Evolutionary conservation across 2,329 filamentous ascomycete genomes (phyloP), one percentile per base, ranked within the genome.

Genomic region (Beauveria bassiana): DNA sequence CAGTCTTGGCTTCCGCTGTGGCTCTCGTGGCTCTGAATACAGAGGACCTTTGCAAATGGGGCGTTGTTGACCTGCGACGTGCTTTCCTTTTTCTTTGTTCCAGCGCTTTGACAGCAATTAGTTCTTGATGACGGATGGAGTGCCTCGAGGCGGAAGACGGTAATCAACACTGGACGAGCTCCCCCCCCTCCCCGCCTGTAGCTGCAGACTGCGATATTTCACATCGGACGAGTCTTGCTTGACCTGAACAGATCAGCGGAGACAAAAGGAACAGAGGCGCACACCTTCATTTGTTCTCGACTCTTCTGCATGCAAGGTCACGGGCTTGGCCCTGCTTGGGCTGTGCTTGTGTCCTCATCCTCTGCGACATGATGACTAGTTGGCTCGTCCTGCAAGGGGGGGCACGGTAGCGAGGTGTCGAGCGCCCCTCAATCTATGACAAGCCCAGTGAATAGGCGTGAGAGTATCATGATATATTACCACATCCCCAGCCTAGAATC

Each of bases 161-260:
- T n/a, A 52, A 52, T 59, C 28, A 51, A 59, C 28, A 22, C 57
- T 52, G 46, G 57, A 52, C 57, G 57, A 59, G 47, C 46, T 18
- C 56, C 38, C 34, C 46, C 34, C 46, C 47, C 47, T 24, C 22
- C 40, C 38, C 9, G 24, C 40, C 38, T 5, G 38, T 26, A 24
- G 40, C 22, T 51, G 57, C 47, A 34, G 56, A 20, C 20, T 7
- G 34, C 20, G 58, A 52, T 52, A 45, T 52, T 12, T n/a, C 49
- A 61, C 26, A 61, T 61, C 58, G 58, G 58, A 61, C 22, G 47
- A 59, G 34, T 43, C n/a, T 52, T 42, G 57, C 45, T 16, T 40
- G 26, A 52, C 38, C 47, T 52, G 38, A 28, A 26, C 57, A 51
- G 47, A 60, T 60, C 58, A 53, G 50, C 40, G 40, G 58, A 47